A percentile compares a stretch with the other conserved stretches of the same genome.
Evolutionary conservation across 1,284 basidiomycete species (phyloP).

Genomic region (Caloboletus inedulis): DNA sequence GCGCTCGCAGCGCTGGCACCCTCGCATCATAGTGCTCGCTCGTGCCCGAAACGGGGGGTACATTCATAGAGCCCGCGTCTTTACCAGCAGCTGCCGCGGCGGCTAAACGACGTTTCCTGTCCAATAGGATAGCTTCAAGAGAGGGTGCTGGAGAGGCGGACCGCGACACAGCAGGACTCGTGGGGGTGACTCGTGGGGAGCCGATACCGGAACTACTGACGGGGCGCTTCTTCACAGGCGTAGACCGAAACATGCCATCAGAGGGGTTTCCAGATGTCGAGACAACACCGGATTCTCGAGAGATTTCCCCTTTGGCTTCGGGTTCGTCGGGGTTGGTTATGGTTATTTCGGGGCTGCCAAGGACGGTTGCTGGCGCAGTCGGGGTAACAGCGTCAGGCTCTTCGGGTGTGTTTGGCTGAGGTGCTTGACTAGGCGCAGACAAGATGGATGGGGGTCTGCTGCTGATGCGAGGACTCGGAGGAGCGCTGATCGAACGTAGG

Average conservation of each 20-base stretch:
- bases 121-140: conserved; percentile 60
- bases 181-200: conserved; percentile 6
- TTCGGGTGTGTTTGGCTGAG: neutral
- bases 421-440: conserved; percentile 7
- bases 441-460: conserved; percentile 14
- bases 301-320: neutral
- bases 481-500: conserved; percentile 58
- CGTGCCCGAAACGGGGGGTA: conserved; percentile 12
- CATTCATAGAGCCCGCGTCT: conserved; percentile 9
- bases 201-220: conserved; percentile 15
- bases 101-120: conserved; percentile 48
- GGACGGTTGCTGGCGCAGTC: neutral
- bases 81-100: conserved; percentile 22
- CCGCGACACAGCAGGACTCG: conserved; percentile 17
- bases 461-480: conserved; percentile 43
- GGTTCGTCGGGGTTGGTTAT: neutral
- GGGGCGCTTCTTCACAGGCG: conserved; percentile 16
- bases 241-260: neutral
- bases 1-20: conserved; percentile 16
- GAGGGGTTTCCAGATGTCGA: neutral
- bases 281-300: neutral
- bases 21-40: conserved; percentile 15
- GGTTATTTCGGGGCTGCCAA: neutral
- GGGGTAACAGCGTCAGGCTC: neutral
- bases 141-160: conserved; percentile 48